These are phyloP conservation scores for Pichia paraexigua DNA, from an alignment of 805 yeast genomes.

Conservation along the genomic window DNA sequence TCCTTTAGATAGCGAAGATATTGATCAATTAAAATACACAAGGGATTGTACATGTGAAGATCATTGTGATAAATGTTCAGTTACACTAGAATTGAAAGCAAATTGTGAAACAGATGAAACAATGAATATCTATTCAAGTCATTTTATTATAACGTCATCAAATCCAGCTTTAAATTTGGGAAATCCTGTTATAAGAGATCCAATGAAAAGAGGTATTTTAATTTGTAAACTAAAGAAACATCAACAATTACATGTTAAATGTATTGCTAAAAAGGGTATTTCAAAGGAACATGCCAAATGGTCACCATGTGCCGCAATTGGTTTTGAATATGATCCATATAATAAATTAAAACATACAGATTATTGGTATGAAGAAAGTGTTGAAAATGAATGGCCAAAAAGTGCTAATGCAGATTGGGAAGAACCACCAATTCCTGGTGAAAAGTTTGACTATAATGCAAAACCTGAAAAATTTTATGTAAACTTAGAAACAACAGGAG, in stretches of 20 bases:
- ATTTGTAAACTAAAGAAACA: constrained; percentile 86
- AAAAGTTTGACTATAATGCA: constrained; percentile 76
- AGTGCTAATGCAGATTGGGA: constrained; percentile 89
- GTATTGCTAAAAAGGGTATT: constrained; percentile 96
- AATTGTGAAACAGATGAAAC: constrained; percentile 77
- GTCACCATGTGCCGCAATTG: constrained; percentile 95
- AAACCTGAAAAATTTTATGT: constrained; percentile 75
- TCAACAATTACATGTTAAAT: constrained; percentile 81
- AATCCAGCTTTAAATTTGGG: constrained; percentile 45
- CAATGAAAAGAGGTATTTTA: constrained; percentile 73
- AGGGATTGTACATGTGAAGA: constrained; percentile 98
- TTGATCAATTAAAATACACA: constrained; percentile 76
- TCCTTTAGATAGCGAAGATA: constrained; percentile 79
- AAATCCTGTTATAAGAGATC: constrained; percentile 76
- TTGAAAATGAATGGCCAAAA: constrained; percentile 89
- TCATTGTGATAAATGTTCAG: constrained; percentile 93
- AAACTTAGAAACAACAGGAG: constrained; percentile 90
- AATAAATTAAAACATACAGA: constrained; percentile 93
- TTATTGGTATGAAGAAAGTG: constrained; percentile 90
- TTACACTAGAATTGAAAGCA: constrained; percentile 79
- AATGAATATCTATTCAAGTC: constrained; percentile 84
- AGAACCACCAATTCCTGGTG: constrained; percentile 87
- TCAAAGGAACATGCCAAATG: constrained; percentile 98
- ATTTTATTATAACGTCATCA: constrained; percentile 40
- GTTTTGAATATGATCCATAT: constrained; percentile 99